Evolutionary conservation across 306 rosid genomes (phyloP), one percentile per base, ranked within the genome.

Genomic region (Elaeagnus macrophylla): DNA sequence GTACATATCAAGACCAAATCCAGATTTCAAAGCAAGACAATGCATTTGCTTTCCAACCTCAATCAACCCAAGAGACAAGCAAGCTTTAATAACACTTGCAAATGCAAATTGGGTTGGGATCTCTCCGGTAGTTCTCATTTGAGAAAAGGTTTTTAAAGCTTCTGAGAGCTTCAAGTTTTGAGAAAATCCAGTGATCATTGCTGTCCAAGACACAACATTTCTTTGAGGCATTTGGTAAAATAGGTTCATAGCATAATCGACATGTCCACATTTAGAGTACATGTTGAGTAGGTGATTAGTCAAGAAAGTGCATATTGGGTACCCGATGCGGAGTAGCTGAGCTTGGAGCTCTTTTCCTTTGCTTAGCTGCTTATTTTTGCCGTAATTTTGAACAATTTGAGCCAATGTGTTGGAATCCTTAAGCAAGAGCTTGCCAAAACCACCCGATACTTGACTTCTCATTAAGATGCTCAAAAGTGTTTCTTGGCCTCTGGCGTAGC

Each of bases 261-360:
- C 20, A 16, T 57, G 50, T 44, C 85, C 85, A 9, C 84, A 72
- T 73, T 74, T 73, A 16, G 75, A 64, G 39, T 82, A 75, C 71
- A 79, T 51, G 15, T 65, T 71, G 47, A 82, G 65, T 7, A 82
- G 62, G 54, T 82, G 82, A 61, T 79, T 79, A n/a, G 43, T 62
- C 9, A 82, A 43, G 55, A 73, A 73, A 14, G 73, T 62, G 68
- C 77, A 59, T 52, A 52, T 42, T 42, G 77, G 75, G 55, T 42
- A 51, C 39, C 64, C 48, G 8, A 61, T 14, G 19, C 80, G 75
- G 25, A 79, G 65, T 46, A 82, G 70, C 52, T 46, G 82, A 58
- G 75, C 89, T 67, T 82, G 89, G 60, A 79, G 64, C 72, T 73
- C 67, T 43, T 76, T 79, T 12, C 89, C 85, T 67, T 51, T 70